Percentiles rank a stretch among this genome's conserved stretches.
Evolutionary conservation across 805 yeast species (phyloP).

Genomic region (Hanseniaspora osmophila): DNA sequence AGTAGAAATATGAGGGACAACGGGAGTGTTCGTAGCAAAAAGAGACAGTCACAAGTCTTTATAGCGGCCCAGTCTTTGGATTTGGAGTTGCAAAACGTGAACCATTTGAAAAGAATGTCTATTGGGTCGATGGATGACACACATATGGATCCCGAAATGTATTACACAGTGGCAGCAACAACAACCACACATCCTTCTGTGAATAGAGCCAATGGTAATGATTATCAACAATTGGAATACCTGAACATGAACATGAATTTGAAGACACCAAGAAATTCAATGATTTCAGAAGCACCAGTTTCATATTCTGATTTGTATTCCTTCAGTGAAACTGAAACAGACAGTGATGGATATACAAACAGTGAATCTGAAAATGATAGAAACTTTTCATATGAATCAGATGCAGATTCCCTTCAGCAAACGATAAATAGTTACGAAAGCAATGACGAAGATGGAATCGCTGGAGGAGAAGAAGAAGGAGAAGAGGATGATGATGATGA

Average conservation of each 20-base stretch:
- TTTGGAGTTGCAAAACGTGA: conserved; percentile 58
- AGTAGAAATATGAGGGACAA: background rate
- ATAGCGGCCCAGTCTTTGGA: conserved; percentile 68
- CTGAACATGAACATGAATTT: background rate
- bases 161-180: background rate
- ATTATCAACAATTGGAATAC: background rate
- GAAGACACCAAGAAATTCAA: background rate
- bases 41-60: conserved; percentile 30
- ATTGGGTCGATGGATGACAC: conserved; percentile 40
- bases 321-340: conserved; percentile 4
- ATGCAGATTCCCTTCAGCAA: background rate
- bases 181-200: no score
- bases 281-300: background rate
- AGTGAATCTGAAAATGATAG: background rate
- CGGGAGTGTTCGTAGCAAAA: conserved; percentile 9
- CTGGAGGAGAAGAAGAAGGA: background rate
- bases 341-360: conserved; percentile 2
- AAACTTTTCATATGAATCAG: background rate
- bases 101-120: conserved; percentile 58
- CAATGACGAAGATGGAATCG: background rate
- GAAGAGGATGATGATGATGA: background rate
- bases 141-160: conserved; percentile 52
- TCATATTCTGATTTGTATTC: background rate
- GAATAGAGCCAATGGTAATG: background rate
- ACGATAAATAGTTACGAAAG: background rate